Evolutionary conservation across 2,329 filamentous ascomycete genomes (phyloP).

Genomic region (Pseudogymnoascus sp.): DNA sequence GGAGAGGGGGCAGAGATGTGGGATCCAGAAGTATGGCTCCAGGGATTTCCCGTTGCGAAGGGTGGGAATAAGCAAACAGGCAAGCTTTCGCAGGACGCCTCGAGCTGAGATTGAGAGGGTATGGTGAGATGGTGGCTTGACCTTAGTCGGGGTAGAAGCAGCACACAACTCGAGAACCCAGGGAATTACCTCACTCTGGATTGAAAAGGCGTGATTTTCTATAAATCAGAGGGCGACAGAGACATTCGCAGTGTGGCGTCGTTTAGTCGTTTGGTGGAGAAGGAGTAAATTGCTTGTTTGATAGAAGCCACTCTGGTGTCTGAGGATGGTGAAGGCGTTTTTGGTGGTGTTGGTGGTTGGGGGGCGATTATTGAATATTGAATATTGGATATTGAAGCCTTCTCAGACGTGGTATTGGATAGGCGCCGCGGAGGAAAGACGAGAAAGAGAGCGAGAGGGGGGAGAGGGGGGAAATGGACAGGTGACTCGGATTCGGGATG

Average conservation of each 20-base stretch:
- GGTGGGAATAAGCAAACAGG: slow-evolving; percentile 1
- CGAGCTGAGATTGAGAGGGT: neutral
- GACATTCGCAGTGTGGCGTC: slow-evolving; percentile 1
- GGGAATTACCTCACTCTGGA: neutral
- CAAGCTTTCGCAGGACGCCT: neutral
- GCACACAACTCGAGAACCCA: neutral
- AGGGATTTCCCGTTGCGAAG: neutral
- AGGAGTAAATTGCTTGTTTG: neutral
- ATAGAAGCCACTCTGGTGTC: neutral
- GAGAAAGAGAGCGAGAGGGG: neutral
- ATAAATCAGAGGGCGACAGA: slow-evolving; percentile 4
- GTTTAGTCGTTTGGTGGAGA: slow-evolving; percentile 6
- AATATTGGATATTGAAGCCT: neutral
- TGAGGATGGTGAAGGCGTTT: neutral
- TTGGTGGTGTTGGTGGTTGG: neutral
- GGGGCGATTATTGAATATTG: neutral
- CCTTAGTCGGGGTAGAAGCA: neutral
- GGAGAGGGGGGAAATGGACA: neutral
- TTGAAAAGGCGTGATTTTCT: slow-evolving; percentile 6
- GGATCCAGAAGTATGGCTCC: neutral
- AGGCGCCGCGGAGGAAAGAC: neutral
- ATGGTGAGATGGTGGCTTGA: neutral
- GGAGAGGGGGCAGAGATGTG: neutral
- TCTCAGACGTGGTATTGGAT: neutral
- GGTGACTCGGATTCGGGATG: neutral